Conservation (phyloP, 768 basidiomycete genomes). For the Kockovaella imperatae region DNA sequence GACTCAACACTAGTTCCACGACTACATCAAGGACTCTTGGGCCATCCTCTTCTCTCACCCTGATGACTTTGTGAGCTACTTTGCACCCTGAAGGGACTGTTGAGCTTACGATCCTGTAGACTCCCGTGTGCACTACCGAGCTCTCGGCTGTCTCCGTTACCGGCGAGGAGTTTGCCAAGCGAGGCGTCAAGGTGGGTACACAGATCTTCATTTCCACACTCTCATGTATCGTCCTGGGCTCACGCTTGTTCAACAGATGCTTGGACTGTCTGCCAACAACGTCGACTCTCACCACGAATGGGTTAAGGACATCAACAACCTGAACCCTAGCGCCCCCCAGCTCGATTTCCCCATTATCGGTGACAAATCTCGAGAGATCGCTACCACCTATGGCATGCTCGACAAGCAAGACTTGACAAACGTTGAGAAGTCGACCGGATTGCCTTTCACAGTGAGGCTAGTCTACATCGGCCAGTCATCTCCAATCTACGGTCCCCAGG, state of each 20-base stretch:
- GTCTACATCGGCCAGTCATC: conserved; percentile 65
- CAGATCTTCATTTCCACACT: conserved; percentile 46
- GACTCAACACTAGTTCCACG: conserved; percentile 51
- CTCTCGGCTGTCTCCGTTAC: conserved; percentile 91
- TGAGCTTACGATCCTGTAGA: conserved; percentile 39
- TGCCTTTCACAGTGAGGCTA: conserved; percentile 95
- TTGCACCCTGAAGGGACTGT: conserved; percentile 55
- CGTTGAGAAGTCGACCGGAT: conserved; percentile 48
- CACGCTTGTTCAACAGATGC: conserved; percentile 19
- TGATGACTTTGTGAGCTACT: conserved; percentile 47
- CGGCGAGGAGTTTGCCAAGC: conserved; percentile 69
- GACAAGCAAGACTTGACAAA: conserved; percentile 89
- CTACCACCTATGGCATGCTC: conserved; percentile 83
- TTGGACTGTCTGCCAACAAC: conserved; percentile 77
- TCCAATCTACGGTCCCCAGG: background rate
- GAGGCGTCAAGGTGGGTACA: conserved; percentile 73
- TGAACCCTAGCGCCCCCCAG: conserved; percentile 54
- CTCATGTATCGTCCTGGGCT: conserved; percentile 8
- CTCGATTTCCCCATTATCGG: conserved; percentile 96
- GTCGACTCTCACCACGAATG: conserved; percentile 76
- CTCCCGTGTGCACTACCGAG: conserved; percentile 62
- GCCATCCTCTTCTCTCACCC: conserved; percentile 89
- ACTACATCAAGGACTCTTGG: conserved; percentile 86
- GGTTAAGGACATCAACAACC: conserved; percentile 63
- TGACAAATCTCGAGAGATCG: conserved; percentile 76